Base-by-base conservation (phyloP, 2,329 filamentous ascomycete species). In the Passalora sequoiae region DNA sequence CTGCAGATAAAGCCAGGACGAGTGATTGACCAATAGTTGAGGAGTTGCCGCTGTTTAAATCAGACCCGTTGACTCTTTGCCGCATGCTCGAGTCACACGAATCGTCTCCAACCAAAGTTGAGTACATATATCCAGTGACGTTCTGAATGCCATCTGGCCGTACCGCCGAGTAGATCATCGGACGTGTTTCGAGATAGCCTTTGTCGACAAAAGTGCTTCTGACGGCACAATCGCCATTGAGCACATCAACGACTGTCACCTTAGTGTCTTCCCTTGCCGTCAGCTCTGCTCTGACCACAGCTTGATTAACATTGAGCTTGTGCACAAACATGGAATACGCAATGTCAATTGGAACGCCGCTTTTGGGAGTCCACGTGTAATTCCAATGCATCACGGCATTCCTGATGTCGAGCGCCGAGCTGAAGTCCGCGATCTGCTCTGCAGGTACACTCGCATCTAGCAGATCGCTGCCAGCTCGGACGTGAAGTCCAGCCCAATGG, bases 181-280 rank as follows among this genome's bases (percentile, higher is more conserved):
- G 59, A 8, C 61, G 67, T 13, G 72, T 68, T 1, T 69, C 61
- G 28, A 81, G 77, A 27, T 71, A 66, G 1, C 74, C 75, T 19
- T 79, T 83, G 1, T 70, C 69, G 1, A 73, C 72, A 46, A 79
- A 75, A 31, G 77, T 72, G 0, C 81, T 78, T 10, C 83, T 73
- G 6, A 83, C 76, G n/a, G 84, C 83, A 54, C 78, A 76, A 50
- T 76, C 74, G 1, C 84, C 84, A 52, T 87, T 80, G 4, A 87
- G 59, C 0, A 86, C 67, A 60, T 87, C 84, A 9, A 78, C 78
- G 2, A 86, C 69, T 0, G 74, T 78, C 2, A 74, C 76, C 41
- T 78, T 71, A 2, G 69, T 57, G 55, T 80, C 71, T 6, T 59
- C 60, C 0, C 71, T 71, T 1, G 83, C 64, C 2, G 73, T 76